These are phyloP conservation scores for Leccinum proliferum DNA, from an alignment of 1,284 basidiomycete genomes.

Conservation along the genomic window DNA sequence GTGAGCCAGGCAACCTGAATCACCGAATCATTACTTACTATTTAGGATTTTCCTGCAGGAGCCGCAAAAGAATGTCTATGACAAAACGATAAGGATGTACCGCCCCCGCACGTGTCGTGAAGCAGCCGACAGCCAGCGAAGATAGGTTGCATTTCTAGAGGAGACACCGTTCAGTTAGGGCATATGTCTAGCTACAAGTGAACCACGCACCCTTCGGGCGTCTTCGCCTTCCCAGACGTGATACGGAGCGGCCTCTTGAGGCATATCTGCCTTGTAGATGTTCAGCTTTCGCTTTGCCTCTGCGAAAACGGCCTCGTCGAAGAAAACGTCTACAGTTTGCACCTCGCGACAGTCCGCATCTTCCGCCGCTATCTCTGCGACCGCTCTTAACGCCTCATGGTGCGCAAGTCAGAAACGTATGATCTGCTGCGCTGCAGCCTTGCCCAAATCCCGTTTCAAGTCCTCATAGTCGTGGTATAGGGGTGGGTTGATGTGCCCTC, in stretches of 20 bases:
- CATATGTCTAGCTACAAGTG: neutral
- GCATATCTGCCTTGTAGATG: constrained; percentile 40
- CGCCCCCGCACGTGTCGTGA: constrained; percentile 45
- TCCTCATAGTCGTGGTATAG: constrained; percentile 54
- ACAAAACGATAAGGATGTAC: constrained; percentile 58
- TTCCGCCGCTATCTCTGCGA: constrained; percentile 38
- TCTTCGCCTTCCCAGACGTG: constrained; percentile 32
- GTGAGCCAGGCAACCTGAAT: constrained; percentile 1
- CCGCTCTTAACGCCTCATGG: constrained; percentile 43
- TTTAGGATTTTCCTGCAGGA: constrained; percentile 38
- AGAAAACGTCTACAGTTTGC: constrained; percentile 45
- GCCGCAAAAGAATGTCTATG: constrained; percentile 43
- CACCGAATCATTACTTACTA: constrained; percentile 27
- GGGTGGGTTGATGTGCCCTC: constrained; percentile 63
- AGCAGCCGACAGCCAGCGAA: constrained; percentile 37
- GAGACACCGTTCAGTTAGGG: neutral
- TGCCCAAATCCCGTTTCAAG: constrained; percentile 45
- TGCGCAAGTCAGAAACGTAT: constrained; percentile 59
- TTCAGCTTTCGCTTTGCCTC: constrained; percentile 37
- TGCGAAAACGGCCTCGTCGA: constrained; percentile 33
- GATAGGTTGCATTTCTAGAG: constrained; percentile 41
- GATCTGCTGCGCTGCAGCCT: constrained; percentile 44
- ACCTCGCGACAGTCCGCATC: constrained; percentile 45
- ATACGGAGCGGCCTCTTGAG: constrained; percentile 36
- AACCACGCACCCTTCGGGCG: constrained; percentile 29